Conservation (phyloP, 371 early-diverging fungal species). For the Rhizopus microsporus region DNA sequence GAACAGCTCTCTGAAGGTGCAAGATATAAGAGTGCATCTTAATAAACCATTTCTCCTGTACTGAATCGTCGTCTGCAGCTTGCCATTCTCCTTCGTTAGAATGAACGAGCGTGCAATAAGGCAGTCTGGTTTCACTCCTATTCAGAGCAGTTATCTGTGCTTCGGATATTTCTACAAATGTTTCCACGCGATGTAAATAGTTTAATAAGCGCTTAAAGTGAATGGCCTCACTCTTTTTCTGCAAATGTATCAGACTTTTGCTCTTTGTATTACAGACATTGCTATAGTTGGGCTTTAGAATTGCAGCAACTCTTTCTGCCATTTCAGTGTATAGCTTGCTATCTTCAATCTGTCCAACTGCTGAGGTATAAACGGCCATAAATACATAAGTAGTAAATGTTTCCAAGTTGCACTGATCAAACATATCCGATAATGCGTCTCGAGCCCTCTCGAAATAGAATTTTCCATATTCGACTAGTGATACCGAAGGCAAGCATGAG, state of each 20-base stretch:
- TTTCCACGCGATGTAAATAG: slow-evolving; percentile 23
- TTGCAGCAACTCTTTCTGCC: slow-evolving; percentile 30
- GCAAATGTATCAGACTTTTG: not conserved
- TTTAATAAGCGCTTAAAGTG: slow-evolving; percentile 19
- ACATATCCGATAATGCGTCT: slow-evolving; percentile 30
- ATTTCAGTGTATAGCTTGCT: slow-evolving; percentile 25
- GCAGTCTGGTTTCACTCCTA: slow-evolving; percentile 8
- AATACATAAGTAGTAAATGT: slow-evolving; percentile 30
- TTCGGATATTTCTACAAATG: slow-evolving; percentile 17
- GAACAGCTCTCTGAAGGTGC: slow-evolving; percentile 17
- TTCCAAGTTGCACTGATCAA: slow-evolving; percentile 41
- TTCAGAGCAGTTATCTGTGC: not conserved
- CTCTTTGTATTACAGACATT: not conserved
- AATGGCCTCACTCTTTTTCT: slow-evolving; percentile 15
- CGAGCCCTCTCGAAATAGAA: slow-evolving; percentile 40
- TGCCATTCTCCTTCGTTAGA: slow-evolving; percentile 22
- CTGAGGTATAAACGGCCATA: slow-evolving; percentile 32
- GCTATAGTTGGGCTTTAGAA: slow-evolving; percentile 18
- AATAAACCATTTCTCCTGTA: slow-evolving; percentile 20
- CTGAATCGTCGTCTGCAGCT: slow-evolving; percentile 18
- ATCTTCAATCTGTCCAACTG: slow-evolving; percentile 19
- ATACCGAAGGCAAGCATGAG: slow-evolving; percentile 21
- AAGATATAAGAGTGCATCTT: slow-evolving; percentile 20
- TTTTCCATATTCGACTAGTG: slow-evolving; percentile 29
- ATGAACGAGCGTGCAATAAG: slow-evolving; percentile 22